Evolutionary conservation across 2,329 filamentous ascomycete genomes (phyloP).

Genomic region (Trichoderma pleuroti): DNA sequence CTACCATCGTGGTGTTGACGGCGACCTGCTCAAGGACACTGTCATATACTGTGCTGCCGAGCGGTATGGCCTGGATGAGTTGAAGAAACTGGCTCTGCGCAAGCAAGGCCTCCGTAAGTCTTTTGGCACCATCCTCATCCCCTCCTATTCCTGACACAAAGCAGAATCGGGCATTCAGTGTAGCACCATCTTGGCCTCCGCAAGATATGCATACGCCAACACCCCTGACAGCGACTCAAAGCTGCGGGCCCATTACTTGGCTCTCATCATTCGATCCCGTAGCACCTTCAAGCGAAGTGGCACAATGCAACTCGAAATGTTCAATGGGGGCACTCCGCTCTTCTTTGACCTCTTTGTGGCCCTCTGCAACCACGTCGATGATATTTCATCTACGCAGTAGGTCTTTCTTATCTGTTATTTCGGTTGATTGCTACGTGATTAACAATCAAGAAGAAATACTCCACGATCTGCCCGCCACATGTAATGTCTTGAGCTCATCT

Average conservation of each 20-base stretch:
- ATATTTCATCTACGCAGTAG: slow-evolving; percentile 57
- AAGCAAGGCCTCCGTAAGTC: slow-evolving; percentile 80
- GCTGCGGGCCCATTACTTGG: slow-evolving; percentile 84
- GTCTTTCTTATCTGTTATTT: slow-evolving; percentile 26
- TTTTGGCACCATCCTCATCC: not conserved
- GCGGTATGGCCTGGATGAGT: slow-evolving; percentile 75
- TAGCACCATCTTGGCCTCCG: slow-evolving; percentile 79
- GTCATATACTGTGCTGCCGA: slow-evolving; percentile 87
- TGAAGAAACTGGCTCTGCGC: slow-evolving; percentile 78
- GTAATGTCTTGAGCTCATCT: slow-evolving; percentile 23
- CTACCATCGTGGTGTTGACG: slow-evolving; percentile 61
- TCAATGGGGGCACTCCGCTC: slow-evolving; percentile 72
- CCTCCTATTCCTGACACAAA: slow-evolving; percentile 15
- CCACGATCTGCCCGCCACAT: slow-evolving; percentile 48
- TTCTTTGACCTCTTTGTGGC: slow-evolving; percentile 95
- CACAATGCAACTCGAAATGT: slow-evolving; percentile 96
- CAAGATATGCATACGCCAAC: slow-evolving; percentile 84
- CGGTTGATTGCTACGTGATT: not conserved
- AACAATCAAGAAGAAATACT: slow-evolving; percentile 32
- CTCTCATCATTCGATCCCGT: slow-evolving; percentile 84
- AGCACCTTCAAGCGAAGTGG: slow-evolving; percentile 89
- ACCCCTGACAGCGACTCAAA: slow-evolving; percentile 90
- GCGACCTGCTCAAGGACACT: slow-evolving; percentile 78
- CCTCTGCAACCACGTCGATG: slow-evolving; percentile 84
- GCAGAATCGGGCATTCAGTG: slow-evolving; percentile 74